A percentile compares a stretch with the other conserved stretches of the same genome.
Conservation (phyloP, 768 basidiomycete species). For the Leccinum subgranulosum region DNA sequence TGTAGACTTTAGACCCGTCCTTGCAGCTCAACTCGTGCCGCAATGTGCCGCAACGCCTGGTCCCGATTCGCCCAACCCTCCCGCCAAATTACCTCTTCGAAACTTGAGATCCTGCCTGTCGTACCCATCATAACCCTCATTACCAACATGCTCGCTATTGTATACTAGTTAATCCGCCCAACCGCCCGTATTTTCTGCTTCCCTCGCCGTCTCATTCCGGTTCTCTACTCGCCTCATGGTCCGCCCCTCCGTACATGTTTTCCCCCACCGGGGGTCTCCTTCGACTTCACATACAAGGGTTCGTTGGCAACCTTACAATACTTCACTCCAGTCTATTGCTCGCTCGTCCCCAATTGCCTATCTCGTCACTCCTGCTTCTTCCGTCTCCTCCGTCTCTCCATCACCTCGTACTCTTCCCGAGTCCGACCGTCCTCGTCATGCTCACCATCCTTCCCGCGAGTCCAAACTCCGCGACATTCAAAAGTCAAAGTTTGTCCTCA, state of each 20-base stretch:
- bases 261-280: conserved; percentile 71
- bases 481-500: conserved; percentile 61
- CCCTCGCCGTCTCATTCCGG: not conserved
- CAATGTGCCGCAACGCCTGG: conserved; percentile 39
- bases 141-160: conserved; percentile 34
- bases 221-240: conserved; percentile 25
- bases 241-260: conserved; percentile 41
- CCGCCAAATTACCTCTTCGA: conserved; percentile 14
- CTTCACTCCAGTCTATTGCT: conserved; percentile 39
- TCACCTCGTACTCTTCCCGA: conserved; percentile 39
- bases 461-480: conserved; percentile 43
- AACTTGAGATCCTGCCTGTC: conserved; percentile 13
- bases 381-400: conserved; percentile 46
- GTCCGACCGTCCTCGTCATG: conserved; percentile 27
- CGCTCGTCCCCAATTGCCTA: conserved; percentile 36
- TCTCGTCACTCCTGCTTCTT: conserved; percentile 58
- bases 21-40: conserved; percentile 22
- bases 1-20: conserved; percentile 35
- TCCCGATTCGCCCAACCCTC: conserved; percentile 25
- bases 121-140: conserved; percentile 15
- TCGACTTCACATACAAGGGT: conserved; percentile 59
- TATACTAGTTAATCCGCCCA: conserved; percentile 35
- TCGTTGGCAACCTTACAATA: conserved; percentile 79
- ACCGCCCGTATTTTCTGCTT: conserved; percentile 11
- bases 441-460: conserved; percentile 35